phyloP scores from a whole-genome alignment of 164 flowering plant species.

The Annona cherimola region DNA sequence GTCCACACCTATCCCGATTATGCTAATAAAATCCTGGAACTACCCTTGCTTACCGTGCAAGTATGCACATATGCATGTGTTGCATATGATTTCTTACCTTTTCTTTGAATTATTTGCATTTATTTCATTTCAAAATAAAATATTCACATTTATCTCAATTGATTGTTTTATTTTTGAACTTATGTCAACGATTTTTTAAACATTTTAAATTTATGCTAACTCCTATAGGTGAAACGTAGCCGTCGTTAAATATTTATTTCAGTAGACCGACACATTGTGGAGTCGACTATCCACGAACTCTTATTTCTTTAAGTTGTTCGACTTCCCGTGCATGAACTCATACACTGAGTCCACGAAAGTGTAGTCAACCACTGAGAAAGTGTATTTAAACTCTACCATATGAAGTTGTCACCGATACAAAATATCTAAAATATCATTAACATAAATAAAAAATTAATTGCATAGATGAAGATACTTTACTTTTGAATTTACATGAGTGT shows the following conservation, averaged over 20 bases:
- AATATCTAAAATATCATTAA: no score
- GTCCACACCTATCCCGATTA: conserved; percentile 7
- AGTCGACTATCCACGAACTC: no score
- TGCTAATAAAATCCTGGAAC: conserved; percentile 7
- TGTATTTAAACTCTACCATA: no score
- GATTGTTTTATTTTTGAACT: background rate
- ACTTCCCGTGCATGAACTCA: no score
- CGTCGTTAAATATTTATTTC: background rate
- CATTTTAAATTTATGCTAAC: no score
- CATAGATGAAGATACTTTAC: background rate
- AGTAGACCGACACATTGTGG: no score
- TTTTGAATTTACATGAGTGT: background rate
- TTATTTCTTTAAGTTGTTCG: no score
- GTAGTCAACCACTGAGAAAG: no score
- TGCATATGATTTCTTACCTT: background rate
- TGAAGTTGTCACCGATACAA: no score
- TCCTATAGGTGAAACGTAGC: background rate
- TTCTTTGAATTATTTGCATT: background rate
- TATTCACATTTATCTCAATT: background rate
- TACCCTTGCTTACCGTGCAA: conserved; percentile 19
- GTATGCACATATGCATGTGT: background rate
- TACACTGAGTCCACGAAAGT: no score
- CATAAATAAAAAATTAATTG: no score
- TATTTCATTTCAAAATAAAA: background rate
- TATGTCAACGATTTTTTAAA: background rate